These are phyloP conservation scores for Kwoniella botswanensis DNA, from an alignment of 768 basidiomycete genomes.

Conservation along the genomic window DNA sequence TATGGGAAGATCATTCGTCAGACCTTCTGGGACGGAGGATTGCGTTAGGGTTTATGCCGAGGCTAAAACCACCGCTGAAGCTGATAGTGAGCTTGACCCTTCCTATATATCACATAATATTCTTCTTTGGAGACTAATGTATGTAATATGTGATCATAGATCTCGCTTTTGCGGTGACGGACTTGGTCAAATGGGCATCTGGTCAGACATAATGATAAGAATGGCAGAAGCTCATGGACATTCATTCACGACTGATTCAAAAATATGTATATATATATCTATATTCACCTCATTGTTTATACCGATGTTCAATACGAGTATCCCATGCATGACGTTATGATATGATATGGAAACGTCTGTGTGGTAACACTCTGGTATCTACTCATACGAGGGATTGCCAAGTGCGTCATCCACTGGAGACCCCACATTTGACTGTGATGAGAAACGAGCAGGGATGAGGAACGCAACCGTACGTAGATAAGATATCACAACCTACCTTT, in stretches of 20 bases:
- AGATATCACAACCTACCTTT: neutral
- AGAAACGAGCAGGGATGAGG: neutral
- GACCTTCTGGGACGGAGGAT: conserved; percentile 97
- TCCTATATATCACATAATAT: neutral
- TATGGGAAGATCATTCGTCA: conserved; percentile 87
- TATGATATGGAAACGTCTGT: neutral
- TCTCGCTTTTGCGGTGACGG: conserved; percentile 31
- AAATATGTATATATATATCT: neutral
- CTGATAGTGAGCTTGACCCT: conserved; percentile 71
- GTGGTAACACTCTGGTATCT: neutral
- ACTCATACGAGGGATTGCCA: neutral
- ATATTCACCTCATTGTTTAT: conserved; percentile 21
- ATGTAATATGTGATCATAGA: conserved; percentile 10
- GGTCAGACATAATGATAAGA: conserved; percentile 14
- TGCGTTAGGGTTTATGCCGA: conserved; percentile 98
- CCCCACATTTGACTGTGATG: neutral
- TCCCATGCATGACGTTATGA: conserved; percentile 6
- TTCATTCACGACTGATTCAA: neutral
- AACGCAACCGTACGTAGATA: neutral
- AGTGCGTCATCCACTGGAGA: conserved; percentile 2
- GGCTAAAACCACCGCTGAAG: conserved; percentile 72
- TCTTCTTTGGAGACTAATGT: neutral
- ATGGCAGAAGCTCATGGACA: neutral
- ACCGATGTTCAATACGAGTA: neutral
- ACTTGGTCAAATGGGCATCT: conserved; percentile 27